A percentile compares a stretch with the other conserved stretches of the same genome.
These are phyloP conservation scores for Chytridiales sp. DNA, from an alignment of 371 early-diverging fungal genomes.

Conservation along the genomic window DNA sequence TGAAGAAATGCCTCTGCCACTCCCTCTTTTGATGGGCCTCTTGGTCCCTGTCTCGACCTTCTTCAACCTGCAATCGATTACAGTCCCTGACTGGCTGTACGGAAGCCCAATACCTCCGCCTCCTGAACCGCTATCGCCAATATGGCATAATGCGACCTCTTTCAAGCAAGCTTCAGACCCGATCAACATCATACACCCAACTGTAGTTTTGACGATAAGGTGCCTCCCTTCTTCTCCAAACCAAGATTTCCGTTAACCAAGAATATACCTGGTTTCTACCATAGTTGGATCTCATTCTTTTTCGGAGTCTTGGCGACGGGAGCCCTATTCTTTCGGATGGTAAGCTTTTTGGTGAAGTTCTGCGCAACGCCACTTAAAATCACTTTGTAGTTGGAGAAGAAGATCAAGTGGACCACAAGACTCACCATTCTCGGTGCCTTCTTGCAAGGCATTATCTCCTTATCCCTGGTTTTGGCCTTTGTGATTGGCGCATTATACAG, in stretches of 20 bases:
- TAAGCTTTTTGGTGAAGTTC: constrained; percentile 17
- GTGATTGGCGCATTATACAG: constrained; percentile 1
- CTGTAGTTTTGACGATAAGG: background rate
- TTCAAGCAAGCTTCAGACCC: too few relatives aligned
- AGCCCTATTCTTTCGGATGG: constrained; percentile 47
- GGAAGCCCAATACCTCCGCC: background rate
- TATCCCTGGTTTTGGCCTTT: constrained; percentile 13
- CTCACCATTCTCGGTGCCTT: constrained; percentile 39
- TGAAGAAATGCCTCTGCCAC: constrained; percentile 5
- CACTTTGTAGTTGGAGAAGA: constrained; percentile 32
- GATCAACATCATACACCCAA: too few relatives aligned
- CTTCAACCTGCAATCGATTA: constrained; percentile 44
- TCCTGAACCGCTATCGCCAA: background rate
- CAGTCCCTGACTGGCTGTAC: constrained; percentile 43
- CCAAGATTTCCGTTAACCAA: too few relatives aligned
- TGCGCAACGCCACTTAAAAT: background rate
- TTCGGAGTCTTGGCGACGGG: constrained; percentile 39
- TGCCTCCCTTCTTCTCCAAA: too few relatives aligned
- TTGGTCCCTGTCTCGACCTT: constrained; percentile 43
- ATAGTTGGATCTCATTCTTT: constrained; percentile 26
- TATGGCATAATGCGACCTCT: background rate
- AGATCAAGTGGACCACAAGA: constrained; percentile 53
- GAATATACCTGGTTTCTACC: too few relatives aligned
- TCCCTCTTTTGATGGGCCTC: constrained; percentile 41
- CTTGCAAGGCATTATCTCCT: constrained; percentile 34